Conservation (phyloP, 2,329 filamentous ascomycete genomes). For the Penicillium sp. region DNA sequence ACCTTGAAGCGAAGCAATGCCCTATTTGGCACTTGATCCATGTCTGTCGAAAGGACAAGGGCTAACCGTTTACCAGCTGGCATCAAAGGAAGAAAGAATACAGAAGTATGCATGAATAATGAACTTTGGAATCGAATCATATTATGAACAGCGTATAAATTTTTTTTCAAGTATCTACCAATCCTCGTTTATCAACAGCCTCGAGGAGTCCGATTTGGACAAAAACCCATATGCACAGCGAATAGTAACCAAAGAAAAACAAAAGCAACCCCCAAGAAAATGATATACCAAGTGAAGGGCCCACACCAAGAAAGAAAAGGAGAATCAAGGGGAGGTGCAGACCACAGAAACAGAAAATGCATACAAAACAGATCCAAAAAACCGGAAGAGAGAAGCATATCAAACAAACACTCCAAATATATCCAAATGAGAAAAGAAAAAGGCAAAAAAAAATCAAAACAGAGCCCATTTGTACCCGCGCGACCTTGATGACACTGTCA, state of each 20-base stretch:
- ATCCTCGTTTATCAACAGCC: constrained; percentile 17
- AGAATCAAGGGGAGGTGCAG: constrained; percentile 11
- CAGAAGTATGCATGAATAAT: too few relatives aligned
- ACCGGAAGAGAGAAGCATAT: constrained; percentile 5
- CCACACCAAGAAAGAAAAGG: constrained; percentile 7
- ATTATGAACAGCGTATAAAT: constrained; percentile 1
- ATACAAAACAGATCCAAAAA: background rate
- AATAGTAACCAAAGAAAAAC: background rate
- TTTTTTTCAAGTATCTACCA: constrained; percentile 14
- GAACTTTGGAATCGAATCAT: background rate
- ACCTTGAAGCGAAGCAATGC: too few relatives aligned
- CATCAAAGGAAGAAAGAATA: too few relatives aligned
- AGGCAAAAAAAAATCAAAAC: constrained; percentile 2
- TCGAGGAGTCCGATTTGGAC: constrained; percentile 5
- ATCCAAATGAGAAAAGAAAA: constrained; percentile 7
- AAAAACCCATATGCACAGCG: constrained; percentile 18
- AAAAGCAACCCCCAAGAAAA: constrained; percentile 16
- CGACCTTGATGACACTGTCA: constrained; percentile 10
- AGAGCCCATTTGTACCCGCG: constrained; percentile 14
- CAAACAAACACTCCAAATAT: constrained; percentile 13
- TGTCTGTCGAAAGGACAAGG: background rate
- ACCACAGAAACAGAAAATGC: background rate
- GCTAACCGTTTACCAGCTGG: background rate
- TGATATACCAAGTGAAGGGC: constrained; percentile 8
- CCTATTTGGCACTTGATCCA: too few relatives aligned